Base-by-base conservation (phyloP, 495 filamentous ascomycete genomes). In the Aspergillus coremiiformis region DNA sequence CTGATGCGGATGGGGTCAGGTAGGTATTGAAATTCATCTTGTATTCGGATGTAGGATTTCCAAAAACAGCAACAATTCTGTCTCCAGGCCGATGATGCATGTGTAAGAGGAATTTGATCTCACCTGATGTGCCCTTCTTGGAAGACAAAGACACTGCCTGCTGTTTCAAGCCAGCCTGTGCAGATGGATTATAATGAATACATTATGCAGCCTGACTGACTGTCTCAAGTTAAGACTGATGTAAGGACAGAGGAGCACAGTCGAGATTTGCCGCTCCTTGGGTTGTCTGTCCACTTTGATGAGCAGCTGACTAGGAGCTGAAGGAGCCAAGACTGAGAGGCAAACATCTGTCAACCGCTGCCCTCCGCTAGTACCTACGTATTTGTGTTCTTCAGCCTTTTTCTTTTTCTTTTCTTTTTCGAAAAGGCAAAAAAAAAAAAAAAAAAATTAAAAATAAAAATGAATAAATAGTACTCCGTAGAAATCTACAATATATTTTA, bases 1-100 rank as follows among this genome's bases (percentile, higher is more conserved):
- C 49, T 27, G 47, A 45, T 58, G 55, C 55, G 54, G 56, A 51
- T 37, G 37, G 44, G 37, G 47, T 35, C 39, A 53, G 32, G 47
- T 39, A 50, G 15, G 45, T 44, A 24, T n/a, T n/a, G 52, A 27
- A 44, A 39, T 24, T 44, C 43, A 45, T 49, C 48, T 37, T 15
- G 23, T 21, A 23, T 29, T 44, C 50, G 48, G 41, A 53, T 56
- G 52, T 41, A 51, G 43, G 35, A 39, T 26, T 33, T 23, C 50
- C 47, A 52, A 52, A 61, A 54, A 55, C 54, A 57, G 55, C 27
- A 52, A 53, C 55, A 53, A n/a, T n/a, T n/a, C n/a, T n/a, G n/a
- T n/a, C n/a, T n/a, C n/a, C n/a, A n/a, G n/a, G n/a, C n/a, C n/a
- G n/a, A n/a, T n/a, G n/a, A n/a, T n/a, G 39, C 48, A 42, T 37